Base-by-base conservation (phyloP, 768 basidiomycete species). In the Leucosporidium yakuticum region DNA sequence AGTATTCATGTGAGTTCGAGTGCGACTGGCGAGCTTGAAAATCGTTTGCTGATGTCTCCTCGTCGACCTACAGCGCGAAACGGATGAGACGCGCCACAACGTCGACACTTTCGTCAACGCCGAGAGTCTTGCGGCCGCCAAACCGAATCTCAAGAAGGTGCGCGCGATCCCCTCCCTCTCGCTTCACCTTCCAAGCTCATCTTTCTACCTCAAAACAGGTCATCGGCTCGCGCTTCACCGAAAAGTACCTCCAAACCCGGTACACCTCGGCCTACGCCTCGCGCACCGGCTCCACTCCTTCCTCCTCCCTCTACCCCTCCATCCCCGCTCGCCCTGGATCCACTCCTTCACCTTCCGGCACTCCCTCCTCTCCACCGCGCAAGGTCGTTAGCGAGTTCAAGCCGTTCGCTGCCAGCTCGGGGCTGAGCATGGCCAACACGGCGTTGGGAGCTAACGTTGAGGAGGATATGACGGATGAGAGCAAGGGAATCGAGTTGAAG, bases 181-280 rank as follows among this genome's bases (percentile, higher is more conserved):
- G 14, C 23, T 48, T 14, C 14, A 34, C 4, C 4, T 4, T 25
- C 8, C 3, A 17, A 2, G 20, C 25, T 54, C 23, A 36, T n/a
- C 27, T 17, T 29, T 27, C 27, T 23, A 56, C 39, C 44, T n/a
- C 27, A 31, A 8, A 23, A 12, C 77, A 96, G 93, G 89, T 96
- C 57, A 86, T 87, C 59, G 91, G 91, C n/a, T 90, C 91, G 51
- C 88, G 95, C 4, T 95, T 97, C 81, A 97, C 95, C 25, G 94
- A 98, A 73, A 94, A 95, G 78, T 98, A 97, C 78, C 84, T 94
- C 32, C 85, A 87, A 73, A 86, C 78, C 20, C 78, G 79, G 53
- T 79, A 78, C 79, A 51, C 76, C 82, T 54, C 76, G 74, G 39
- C 73, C 79, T 17, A 71, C 78, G 23, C 68, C 74, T 12, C 76